phyloP scores from a whole-genome alignment of 164 flowering plant species.

The Stephania cephalantha region DNA sequence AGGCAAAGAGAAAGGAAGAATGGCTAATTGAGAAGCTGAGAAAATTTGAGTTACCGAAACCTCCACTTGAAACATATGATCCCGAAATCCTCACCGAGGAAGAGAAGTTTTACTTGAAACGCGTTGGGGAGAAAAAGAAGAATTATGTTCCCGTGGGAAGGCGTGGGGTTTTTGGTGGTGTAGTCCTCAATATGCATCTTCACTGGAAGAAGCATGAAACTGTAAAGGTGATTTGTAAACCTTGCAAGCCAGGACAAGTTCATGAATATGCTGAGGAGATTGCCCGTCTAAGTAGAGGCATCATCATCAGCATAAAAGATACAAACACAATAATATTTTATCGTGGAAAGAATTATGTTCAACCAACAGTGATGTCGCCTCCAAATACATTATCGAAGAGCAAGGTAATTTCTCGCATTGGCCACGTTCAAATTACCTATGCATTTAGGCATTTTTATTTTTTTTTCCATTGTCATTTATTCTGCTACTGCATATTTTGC shows the following conservation, averaged over 20 bases:
- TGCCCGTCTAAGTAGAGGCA: constrained; percentile 74
- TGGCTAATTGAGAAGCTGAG: constrained; percentile 91
- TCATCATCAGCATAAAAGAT: constrained; percentile 69
- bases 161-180: constrained; percentile 94
- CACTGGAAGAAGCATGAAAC: constrained; percentile 96
- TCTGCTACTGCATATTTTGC: constrained; percentile 20
- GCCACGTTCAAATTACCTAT: background rate
- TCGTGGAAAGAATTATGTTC: constrained; percentile 88
- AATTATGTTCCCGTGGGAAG: constrained; percentile 84
- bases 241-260: constrained; percentile 84
- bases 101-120: constrained; percentile 78
- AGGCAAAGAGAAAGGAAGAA: constrained; percentile 85
- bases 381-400: constrained; percentile 70
- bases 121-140: constrained; percentile 91
- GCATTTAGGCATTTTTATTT: background rate
- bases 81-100: constrained; percentile 91
- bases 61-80: constrained; percentile 59
- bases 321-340: constrained; percentile 69
- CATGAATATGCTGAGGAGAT: constrained; percentile 81
- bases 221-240: constrained; percentile 78
- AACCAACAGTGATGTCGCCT: constrained; percentile 85
- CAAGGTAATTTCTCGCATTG: constrained; percentile 43
- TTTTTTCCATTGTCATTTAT: background rate
- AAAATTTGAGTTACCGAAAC: constrained; percentile 62
- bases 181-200: constrained; percentile 96